Base-by-base conservation (phyloP, 2,329 filamentous ascomycete genomes). In the Huntiella bhutanensis region DNA sequence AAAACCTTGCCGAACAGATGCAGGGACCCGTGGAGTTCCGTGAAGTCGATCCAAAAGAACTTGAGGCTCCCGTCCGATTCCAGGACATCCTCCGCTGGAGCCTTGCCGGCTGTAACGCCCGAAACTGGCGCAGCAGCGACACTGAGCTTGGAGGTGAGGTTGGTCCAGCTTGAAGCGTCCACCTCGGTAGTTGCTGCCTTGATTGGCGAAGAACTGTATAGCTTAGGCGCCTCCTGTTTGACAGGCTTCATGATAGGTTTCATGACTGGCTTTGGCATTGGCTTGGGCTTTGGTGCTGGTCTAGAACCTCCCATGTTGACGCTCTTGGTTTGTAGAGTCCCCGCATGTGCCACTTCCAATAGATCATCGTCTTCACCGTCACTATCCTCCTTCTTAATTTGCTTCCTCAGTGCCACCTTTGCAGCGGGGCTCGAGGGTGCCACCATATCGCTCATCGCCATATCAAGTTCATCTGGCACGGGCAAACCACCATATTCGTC, bases 1-100 rank as follows among this genome's bases (percentile, higher is more conserved):
- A 86, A 77, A 17, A 95, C 88, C 59, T 98, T 98, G 52, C 91
- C 91, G 57, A 98, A 96, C 8, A 98, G 71, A 59, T 86, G 96
- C 7, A 98, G 67, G 54, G 79, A 91, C 49, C 88, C 88, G 55
- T 87, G 86, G 58, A 94, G 68, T 58, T 98, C 91, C 1, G 81
- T 85, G 57, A 94, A 98, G 61, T 98, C 91, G 5, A 83, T 81
- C 91, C 91, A 98, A 65, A 95, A 98, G 66, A 98, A 85, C 54
- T 80, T 80, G 28, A 98, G 68, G 54, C 82, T 92, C 33, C 88
- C 91, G 56, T 98, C 87, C 52, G 83, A 77, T 59, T 96, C 88
- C n/a, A 93, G 64, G n/a, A 83, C 86, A 60, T 93, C 81, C 52
- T 81, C 75, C 49, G 83, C 71, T 52, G 80, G 77, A 42, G 95